Base-by-base conservation (phyloP, 805 yeast species). In the Yamadazyma laniorum region DNA sequence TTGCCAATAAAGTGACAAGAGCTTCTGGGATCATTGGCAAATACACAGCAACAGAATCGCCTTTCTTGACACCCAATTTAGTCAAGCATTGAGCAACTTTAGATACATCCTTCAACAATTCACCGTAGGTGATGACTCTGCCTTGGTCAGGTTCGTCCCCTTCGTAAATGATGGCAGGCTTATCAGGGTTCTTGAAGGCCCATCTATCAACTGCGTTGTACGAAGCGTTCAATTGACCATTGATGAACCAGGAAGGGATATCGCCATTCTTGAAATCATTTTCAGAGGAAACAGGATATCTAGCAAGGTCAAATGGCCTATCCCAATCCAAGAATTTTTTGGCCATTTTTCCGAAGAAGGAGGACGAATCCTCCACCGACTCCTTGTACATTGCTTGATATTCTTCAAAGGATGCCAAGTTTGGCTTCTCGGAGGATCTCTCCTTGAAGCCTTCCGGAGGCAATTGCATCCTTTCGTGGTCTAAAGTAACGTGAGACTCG, bases 11-110 rank as follows among this genome's bases (percentile, higher is more conserved):
- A n/a, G 99, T 85, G 40, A 93, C 79, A 45, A 93, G 72, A 15
- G 97, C 96, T 68, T 90, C 96, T 34, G 98, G 95, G 45, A 90
- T 90, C 99, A 93, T 91, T 57, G 99, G 99, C 60, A 91, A 70
- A 66, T 91, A 91, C 42, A 91, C 85, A 34, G 97, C 98, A 42
- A 91, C 98, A 18, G 95, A 85, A 59, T 91, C 99, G 58, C 99
- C 99, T 65, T 87, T 86, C 51, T 74, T 70, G 51, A 91, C 91
- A 40, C 99, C 99, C 77, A 89, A 80, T 42, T 81, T 74, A 47
- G 75, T 70, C 59, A 93, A 75, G 29, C 87, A 83, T 51, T 85
- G 90, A 9, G 98, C 96, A 52, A 89, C 80, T 57, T 84, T 81
- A 49, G 85, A 82, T 31, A 91, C 96, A 50, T 87, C 82, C 55